Evolutionary conservation across 305 asterid genomes (phyloP).

Genomic region (Rubia tinctorum): DNA sequence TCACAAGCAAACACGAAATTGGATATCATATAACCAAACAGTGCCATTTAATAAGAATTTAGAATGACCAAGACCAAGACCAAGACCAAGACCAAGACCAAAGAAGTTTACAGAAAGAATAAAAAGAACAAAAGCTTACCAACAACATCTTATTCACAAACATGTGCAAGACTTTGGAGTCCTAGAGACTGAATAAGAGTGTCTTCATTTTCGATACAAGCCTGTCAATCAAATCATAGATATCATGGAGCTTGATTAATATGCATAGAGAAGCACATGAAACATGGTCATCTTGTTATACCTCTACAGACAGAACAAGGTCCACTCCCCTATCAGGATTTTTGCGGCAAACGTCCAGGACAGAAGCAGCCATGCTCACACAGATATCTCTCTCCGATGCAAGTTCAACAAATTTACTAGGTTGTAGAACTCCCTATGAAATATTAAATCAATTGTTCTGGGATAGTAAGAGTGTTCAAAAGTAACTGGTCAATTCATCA

Average conservation of each 20-base stretch:
- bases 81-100: too few species aligned
- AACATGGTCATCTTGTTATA: conserved; percentile 34
- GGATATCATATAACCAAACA: background rate
- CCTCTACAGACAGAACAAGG: conserved; percentile 89
- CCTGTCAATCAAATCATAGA: conserved; percentile 47
- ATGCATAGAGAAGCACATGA: conserved; percentile 25
- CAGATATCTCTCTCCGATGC: conserved; percentile 55
- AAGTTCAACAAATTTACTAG: conserved; percentile 45
- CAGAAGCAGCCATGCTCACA: conserved; percentile 80
- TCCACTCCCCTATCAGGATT: conserved; percentile 99
- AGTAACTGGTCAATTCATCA: conserved; percentile 1
- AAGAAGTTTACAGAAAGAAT: conserved; percentile 2
- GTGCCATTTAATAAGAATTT: background rate
- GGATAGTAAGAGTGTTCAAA: background rate
- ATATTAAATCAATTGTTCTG: background rate
- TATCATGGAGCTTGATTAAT: conserved; percentile 28
- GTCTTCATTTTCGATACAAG: conserved; percentile 78
- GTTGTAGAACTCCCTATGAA: conserved; percentile 69
- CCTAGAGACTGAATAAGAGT: conserved; percentile 85
- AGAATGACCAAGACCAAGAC: conserved; percentile 1
- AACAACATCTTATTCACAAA: conserved; percentile 95
- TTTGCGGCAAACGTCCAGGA: conserved; percentile 85
- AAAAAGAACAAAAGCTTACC: conserved; percentile 45
- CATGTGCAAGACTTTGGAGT: conserved; percentile 87
- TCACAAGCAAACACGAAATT: background rate